These are phyloP conservation scores for Dactylella cylindrospora DNA, from an alignment of 2,329 filamentous ascomycete species.

Conservation along the genomic window DNA sequence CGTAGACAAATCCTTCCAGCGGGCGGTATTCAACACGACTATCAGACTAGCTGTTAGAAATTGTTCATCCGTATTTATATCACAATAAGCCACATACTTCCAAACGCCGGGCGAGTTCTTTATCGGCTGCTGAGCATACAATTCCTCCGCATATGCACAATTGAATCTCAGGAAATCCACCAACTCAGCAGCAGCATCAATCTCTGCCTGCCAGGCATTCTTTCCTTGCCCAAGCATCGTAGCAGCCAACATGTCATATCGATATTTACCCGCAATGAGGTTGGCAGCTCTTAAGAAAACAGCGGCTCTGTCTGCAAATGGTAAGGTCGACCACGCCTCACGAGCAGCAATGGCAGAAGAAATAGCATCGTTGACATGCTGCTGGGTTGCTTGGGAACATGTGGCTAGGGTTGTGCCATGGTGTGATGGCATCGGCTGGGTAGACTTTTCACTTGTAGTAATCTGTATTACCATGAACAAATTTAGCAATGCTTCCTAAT, in stretches of 20 bases:
- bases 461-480: constrained; percentile 56
- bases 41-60: constrained; percentile 2
- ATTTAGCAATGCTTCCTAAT: constrained; percentile 21
- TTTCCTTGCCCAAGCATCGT: constrained; percentile 97
- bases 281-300: constrained; percentile 96
- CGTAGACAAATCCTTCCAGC: constrained; percentile 93
- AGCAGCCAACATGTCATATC: constrained; percentile 93
- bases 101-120: constrained; percentile 82
- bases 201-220: constrained; percentile 99
- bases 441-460: constrained; percentile 65
- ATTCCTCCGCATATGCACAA: constrained; percentile 87
- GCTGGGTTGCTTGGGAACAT: constrained; percentile 77
- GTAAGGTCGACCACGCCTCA: constrained; percentile 77
- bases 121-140: constrained; percentile 82
- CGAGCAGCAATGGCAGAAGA: constrained; percentile 83
- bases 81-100: constrained; percentile 61
- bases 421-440: constrained; percentile 79
- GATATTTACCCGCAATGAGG: constrained; percentile 84
- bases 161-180: constrained; percentile 93
- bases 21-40: constrained; percentile 80
- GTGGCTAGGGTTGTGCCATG: constrained; percentile 75
- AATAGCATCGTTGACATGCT: constrained; percentile 78
- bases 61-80: neutral
- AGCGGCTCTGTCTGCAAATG: constrained; percentile 86
- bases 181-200: constrained; percentile 88